These are phyloP conservation scores for Borealophlyctis nickersoniae DNA, from an alignment of 192 early-diverging fungal species.

Conservation along the genomic window DNA sequence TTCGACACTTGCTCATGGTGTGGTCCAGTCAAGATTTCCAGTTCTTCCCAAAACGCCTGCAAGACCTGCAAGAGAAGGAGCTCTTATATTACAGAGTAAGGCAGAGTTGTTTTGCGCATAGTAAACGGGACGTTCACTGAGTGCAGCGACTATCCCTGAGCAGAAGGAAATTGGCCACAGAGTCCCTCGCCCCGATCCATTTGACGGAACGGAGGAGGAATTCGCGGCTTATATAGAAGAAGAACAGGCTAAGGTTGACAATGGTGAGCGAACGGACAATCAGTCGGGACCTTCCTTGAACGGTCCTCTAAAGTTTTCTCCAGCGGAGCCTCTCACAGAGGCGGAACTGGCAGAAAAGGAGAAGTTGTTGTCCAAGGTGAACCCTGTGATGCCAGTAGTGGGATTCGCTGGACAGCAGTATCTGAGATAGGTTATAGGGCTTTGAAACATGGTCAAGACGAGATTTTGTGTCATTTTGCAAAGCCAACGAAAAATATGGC, in stretches of 20 bases:
- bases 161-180: conserved; percentile 72
- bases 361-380: conserved; percentile 26
- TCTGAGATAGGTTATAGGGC: too few species aligned
- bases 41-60: conserved; percentile 79
- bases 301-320: background rate
- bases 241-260: conserved; percentile 83
- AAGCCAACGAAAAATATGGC: conserved; percentile 82
- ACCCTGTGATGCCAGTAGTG: too few species aligned
- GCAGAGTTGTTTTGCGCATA: too few species aligned
- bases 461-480: conserved; percentile 85
- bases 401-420: too few species aligned
- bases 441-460: conserved; percentile 89
- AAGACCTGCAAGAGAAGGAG: conserved; percentile 81
- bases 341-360: conserved; percentile 80
- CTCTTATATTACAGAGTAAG: conserved; percentile 56
- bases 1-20: too few species aligned
- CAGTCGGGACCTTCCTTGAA: background rate
- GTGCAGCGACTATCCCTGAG: too few species aligned
- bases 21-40: conserved; percentile 86
- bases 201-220: conserved; percentile 35
- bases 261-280: conserved; percentile 28
- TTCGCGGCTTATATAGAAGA: conserved; percentile 54
- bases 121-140: too few species aligned
- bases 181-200: conserved; percentile 45
- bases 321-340: conserved; percentile 85